Conservation (phyloP, 2,329 filamentous ascomycete species). For the Ambrosiella cleistominuta region DNA sequence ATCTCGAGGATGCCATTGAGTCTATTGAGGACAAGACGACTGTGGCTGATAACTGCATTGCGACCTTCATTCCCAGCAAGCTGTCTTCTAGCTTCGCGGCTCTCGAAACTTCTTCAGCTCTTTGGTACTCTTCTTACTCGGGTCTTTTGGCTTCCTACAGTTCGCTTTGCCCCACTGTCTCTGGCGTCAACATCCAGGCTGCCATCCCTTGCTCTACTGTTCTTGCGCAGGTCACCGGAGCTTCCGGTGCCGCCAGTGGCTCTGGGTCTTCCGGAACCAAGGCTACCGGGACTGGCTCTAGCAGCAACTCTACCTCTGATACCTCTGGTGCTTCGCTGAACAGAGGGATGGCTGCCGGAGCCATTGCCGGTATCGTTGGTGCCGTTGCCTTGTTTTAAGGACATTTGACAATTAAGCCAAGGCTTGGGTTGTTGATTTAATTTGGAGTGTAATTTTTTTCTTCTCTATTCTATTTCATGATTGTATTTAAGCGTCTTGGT, state of each 20-base stretch:
- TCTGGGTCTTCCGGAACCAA: background rate
- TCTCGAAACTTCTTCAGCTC: conserved; percentile 19
- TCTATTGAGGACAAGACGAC: conserved; percentile 15
- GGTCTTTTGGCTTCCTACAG: conserved; percentile 13
- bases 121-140: conserved; percentile 19
- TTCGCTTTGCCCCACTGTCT: conserved; percentile 4
- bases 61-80: conserved; percentile 18
- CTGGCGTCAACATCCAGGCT: conserved; percentile 1
- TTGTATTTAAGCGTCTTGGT: background rate
- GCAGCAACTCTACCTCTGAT: background rate
- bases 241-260: background rate
- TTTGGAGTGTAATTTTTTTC: background rate
- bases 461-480: background rate
- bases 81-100: conserved; percentile 19
- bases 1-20: conserved; percentile 14
- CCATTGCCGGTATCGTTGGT: conserved; percentile 17
- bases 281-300: background rate
- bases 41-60: conserved; percentile 20
- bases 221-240: background rate
- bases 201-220: conserved; percentile 10
- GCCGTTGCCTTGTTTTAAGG: conserved; percentile 15
- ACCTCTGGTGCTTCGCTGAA: background rate
- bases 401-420: background rate
- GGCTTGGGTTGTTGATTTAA: background rate
- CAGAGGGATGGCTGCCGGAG: conserved; percentile 15